Base-by-base conservation (phyloP, 441 rosid species). In the Populus hybrid region DNA sequence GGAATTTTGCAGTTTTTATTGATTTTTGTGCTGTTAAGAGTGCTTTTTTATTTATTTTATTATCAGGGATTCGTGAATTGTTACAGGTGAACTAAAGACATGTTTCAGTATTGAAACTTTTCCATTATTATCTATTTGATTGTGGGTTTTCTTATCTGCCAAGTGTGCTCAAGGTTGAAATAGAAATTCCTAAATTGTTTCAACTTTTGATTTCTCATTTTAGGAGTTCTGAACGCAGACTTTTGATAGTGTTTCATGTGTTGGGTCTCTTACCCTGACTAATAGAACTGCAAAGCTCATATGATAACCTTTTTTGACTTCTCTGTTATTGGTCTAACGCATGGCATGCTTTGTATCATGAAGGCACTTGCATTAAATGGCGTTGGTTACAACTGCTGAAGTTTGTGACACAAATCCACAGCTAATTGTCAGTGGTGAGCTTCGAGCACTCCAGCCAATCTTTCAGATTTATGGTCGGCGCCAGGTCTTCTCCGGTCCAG, bases 391-490 rank as follows among this genome's bases (percentile, higher is more conserved):
- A 9, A 95, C 98, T 76, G 98, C 98, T 14, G 98, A 95, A 87
- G 92, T 95, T 65, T 94, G 98, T 81, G 98, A 94, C 84, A 97
- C 98, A 67, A 95, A 95, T 79, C 92, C 95, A 32, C 97, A 95
- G 72, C 88, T 92, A 69, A 89, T 93, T 23, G 85, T 82, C 78
- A 88, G 94, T 16, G 98, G 98, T 18, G 94, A 95, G 83, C 98
- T 95, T 14, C 87, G 94, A 40, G 97, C 98, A 59, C 88, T 95
- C 78, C 97, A 93, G 79, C 98, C 98, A 9, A 67, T 87, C 57
- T 95, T 93, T 79, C 90, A 95, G 81, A 92, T 95, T 71, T 95
- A 95, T 7, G 98, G 98, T 0, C 88, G 98, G 24, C 88, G 98
- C 67, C 98, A 88, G 75, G 91, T 95, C 26, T 95, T 95, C 86